Percentiles rank a stretch among this genome's conserved stretches.
Evolutionary conservation across 2,329 filamentous ascomycete species (phyloP).

Genomic region (Cercospora nicotianae): DNA sequence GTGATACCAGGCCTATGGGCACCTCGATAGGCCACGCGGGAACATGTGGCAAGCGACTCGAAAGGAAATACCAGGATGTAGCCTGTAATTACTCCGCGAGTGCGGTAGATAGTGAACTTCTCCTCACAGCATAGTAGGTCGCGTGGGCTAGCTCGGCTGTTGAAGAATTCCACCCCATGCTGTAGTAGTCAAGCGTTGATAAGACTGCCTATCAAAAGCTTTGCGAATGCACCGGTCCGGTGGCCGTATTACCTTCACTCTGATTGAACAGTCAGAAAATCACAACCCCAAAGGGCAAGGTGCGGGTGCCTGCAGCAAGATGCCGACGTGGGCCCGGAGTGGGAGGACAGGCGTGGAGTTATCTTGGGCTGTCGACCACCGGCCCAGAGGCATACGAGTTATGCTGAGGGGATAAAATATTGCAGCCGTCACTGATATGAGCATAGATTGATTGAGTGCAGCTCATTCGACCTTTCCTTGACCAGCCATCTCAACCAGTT

Average conservation of each 20-base stretch:
- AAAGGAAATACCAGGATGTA: neutral
- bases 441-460: neutral
- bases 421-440: neutral
- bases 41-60: neutral
- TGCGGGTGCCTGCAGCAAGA: neutral
- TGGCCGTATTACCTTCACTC: slow-evolving; percentile 1
- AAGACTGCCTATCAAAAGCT: slow-evolving; percentile 6
- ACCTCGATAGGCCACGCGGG: slow-evolving; percentile 1
- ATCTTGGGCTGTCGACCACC: neutral
- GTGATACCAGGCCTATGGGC: neutral
- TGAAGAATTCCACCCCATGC: neutral
- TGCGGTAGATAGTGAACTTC: neutral
- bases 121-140: neutral
- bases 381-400: slow-evolving; percentile 1
- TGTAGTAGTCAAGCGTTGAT: neutral
- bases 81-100: neutral
- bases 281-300: neutral
- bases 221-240: slow-evolving; percentile 1
- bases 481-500: slow-evolving; percentile 27
- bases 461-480: slow-evolving; percentile 26
- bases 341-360: neutral
- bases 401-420: neutral
- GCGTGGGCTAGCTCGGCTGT: neutral
- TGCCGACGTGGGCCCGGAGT: neutral
- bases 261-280: neutral